phyloP scores from a whole-genome alignment of 108 stramenopile species.

The Skeletonema grethae region DNA sequence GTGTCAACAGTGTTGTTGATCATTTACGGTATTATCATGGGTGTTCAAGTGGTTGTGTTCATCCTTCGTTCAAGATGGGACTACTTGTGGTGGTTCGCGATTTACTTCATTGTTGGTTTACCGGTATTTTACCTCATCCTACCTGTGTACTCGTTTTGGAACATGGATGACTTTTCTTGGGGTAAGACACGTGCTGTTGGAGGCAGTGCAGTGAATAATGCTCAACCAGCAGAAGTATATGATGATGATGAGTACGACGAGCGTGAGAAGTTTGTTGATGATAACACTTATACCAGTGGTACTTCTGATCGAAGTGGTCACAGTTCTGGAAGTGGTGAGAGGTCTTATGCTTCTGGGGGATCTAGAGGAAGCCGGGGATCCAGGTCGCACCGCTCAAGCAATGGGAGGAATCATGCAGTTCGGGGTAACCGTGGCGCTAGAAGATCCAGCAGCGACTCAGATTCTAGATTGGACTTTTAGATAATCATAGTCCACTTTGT shows the following conservation, averaged over 20 bases:
- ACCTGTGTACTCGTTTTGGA: slow-evolving; percentile 59
- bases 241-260: slow-evolving; percentile 4
- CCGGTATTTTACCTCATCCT: slow-evolving; percentile 66
- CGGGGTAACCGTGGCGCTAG: background rate
- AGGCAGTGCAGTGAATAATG: slow-evolving; percentile 38
- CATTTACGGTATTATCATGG: slow-evolving; percentile 51
- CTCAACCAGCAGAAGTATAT: background rate
- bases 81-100: slow-evolving; percentile 48
- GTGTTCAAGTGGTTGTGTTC: slow-evolving; percentile 54
- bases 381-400: background rate
- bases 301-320: slow-evolving; percentile 5
- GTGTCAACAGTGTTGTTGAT: slow-evolving; percentile 44
- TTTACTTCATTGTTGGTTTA: slow-evolving; percentile 49
- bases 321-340: background rate
- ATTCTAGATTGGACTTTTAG: background rate
- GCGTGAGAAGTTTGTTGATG: background rate
- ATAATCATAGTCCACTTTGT: background rate
- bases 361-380: background rate
- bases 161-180: slow-evolving; percentile 73
- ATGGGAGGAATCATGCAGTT: background rate
- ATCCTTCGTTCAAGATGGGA: slow-evolving; percentile 55
- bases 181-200: slow-evolving; percentile 61
- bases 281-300: slow-evolving; percentile 3
- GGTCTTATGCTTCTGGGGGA: background rate
- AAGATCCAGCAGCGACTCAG: background rate